Evolutionary conservation across 306 rosid genomes (phyloP).

Genomic region (Canavalia gladiata): DNA sequence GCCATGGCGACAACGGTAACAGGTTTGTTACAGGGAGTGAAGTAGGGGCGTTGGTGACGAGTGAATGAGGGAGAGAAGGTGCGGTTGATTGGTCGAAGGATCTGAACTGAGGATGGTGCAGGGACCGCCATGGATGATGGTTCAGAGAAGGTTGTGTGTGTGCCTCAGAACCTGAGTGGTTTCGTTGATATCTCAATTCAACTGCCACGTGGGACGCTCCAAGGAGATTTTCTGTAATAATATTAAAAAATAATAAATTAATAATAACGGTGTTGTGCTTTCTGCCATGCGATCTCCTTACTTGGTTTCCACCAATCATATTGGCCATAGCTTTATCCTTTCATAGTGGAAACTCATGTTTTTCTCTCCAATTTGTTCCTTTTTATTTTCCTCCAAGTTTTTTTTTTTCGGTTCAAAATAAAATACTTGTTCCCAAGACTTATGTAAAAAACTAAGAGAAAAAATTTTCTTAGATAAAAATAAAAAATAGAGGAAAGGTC

Average conservation of each 20-base stretch:
- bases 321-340: conserved; percentile 61
- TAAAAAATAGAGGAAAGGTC: too few relatives aligned
- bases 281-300: conserved; percentile 15
- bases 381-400: background rate
- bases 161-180: background rate
- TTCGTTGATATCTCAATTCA: conserved; percentile 31
- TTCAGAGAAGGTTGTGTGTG: background rate
- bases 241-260: background rate
- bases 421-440: too few relatives aligned
- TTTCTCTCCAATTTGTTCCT: background rate
- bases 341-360: background rate
- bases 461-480: too few relatives aligned
- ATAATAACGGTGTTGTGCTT: background rate
- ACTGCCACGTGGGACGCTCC: conserved; percentile 71
- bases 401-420: too few relatives aligned
- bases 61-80: conserved; percentile 45
- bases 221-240: background rate
- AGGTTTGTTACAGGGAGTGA: conserved; percentile 46
- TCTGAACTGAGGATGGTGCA: conserved; percentile 61
- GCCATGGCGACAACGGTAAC: conserved; percentile 78
- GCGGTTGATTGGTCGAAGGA: conserved; percentile 49
- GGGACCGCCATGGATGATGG: conserved; percentile 67
- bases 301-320: conserved; percentile 66
- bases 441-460: too few relatives aligned
- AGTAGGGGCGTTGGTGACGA: conserved; percentile 32